Base-by-base conservation (phyloP, 2,329 filamentous ascomycete genomes). In the Curvularia spicifera region DNA sequence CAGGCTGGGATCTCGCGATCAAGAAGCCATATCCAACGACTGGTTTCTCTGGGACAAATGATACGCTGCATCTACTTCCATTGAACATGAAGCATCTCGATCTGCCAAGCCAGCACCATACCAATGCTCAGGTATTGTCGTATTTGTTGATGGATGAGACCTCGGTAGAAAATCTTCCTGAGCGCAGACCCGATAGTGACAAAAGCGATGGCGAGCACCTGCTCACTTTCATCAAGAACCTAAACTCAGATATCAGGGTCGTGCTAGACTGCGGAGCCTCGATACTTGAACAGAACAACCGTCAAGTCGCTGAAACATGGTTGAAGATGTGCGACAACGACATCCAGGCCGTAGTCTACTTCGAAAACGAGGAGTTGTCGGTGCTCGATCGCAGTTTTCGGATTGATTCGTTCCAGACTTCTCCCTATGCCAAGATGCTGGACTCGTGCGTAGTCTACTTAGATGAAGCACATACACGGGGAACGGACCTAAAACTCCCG, bases 191-290 rank as follows among this genome's bases (percentile, higher is more conserved):
- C 1, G 51, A 40, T 40, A 46, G 13, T 13, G 26, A 8, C 4
- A 54, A 37, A 4, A 57, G 43, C 2, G 66, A 81, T 51, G 79
- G 80, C 0, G 69, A 80, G 10, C 59, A 67, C 1, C 66, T 90
- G 0, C 66, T 92, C 0, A 31, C 72, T 0, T 70, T 80, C 4
- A 76, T 89, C 0, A 69, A 76, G 0, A 45, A 45, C 0, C 71
- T 84, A 44, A 43, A 77, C 0, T 75, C 77, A 0, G 69, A 75
- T 0, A 78, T 84, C 0, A 80, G 82, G 0, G 88, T 92, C 0
- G 82, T 93, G 0, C 78, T 93, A 0, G 89, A 93, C 61, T 88
- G 90, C 0, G 89, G 90, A 0, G 89, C 90, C 0, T 85, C 89
- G 48, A 84, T 93, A 5, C 71, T 93, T 0, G 89, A 92, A 29